Evolutionary conservation across 75 land plant species (phyloP).

Genomic region (Isoetes taiwanensis): DNA sequence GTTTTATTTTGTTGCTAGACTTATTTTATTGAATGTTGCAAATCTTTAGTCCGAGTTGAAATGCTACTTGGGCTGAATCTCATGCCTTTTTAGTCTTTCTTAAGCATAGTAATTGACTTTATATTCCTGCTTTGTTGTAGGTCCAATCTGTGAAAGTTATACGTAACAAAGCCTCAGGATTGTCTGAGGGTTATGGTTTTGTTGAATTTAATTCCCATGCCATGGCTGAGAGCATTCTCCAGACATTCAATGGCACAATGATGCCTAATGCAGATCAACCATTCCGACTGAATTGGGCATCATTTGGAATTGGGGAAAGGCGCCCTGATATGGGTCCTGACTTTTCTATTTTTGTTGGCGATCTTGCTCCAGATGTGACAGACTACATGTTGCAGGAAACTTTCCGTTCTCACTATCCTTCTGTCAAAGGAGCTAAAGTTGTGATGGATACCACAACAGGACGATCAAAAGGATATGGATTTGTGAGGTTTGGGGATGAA

Average conservation of each 20-base stretch:
- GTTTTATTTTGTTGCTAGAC: too few species aligned
- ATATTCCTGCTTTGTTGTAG: too few species aligned
- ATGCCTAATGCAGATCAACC: conserved; percentile 1
- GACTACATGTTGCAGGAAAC: conserved; percentile 6
- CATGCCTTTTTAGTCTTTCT: too few species aligned
- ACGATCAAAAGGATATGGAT: neutral
- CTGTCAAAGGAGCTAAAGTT: conserved; percentile 2
- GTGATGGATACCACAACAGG: conserved; percentile 5
- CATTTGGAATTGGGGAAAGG: conserved; percentile 1
- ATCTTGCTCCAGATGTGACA: conserved; percentile 4
- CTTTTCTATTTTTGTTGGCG: conserved; percentile 2
- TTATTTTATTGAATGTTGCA: too few species aligned
- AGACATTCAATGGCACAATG: neutral
- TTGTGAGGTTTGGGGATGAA: conserved; percentile 7
- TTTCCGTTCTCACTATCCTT: neutral
- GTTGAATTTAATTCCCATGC: neutral
- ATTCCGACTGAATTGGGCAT: conserved; percentile 2
- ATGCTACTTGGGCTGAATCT: too few species aligned
- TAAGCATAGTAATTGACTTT: too few species aligned
- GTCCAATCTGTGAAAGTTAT: conserved; percentile 2
- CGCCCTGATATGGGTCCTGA: conserved; percentile 1
- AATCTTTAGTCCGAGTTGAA: too few species aligned
- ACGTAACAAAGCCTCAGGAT: conserved; percentile 1
- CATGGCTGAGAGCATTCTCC: neutral
- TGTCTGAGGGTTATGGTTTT: conserved; percentile 6